Evolutionary conservation across 1,284 basidiomycete genomes (phyloP).

Genomic region (Cryptococcus sp.): DNA sequence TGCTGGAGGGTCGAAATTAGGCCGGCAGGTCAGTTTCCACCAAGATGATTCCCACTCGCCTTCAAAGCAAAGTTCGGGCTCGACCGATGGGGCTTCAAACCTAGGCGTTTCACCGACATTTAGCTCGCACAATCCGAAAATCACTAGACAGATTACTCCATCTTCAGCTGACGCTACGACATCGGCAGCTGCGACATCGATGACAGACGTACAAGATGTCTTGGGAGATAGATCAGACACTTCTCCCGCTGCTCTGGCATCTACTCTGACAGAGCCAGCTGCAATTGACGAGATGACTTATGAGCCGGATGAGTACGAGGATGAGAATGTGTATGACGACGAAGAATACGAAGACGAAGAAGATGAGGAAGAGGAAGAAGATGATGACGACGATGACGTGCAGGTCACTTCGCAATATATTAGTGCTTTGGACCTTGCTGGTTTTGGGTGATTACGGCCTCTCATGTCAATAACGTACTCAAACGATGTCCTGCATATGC

Average conservation of each 20-base stretch:
- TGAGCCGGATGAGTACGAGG: slow-evolving; percentile 31
- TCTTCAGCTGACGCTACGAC: slow-evolving; percentile 2
- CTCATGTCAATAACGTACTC: not conserved
- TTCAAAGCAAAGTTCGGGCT: too few species aligned
- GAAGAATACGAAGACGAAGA: slow-evolving; percentile 37
- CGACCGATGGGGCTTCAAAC: too few species aligned
- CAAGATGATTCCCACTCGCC: not conserved
- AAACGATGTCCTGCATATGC: not conserved
- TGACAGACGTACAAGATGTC: slow-evolving; percentile 12
- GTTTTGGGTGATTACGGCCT: slow-evolving; percentile 19
- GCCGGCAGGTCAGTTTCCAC: slow-evolving; percentile 11
- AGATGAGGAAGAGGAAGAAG: slow-evolving; percentile 44
- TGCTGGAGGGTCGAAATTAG: not conserved
- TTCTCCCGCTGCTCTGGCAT: too few species aligned
- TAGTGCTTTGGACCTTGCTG: slow-evolving; percentile 46
- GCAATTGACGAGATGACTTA: slow-evolving; percentile 31
- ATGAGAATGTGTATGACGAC: slow-evolving; percentile 23
- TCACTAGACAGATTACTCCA: slow-evolving; percentile 6
- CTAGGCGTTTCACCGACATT: not conserved
- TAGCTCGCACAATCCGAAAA: slow-evolving; percentile 1
- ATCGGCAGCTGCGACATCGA: slow-evolving; percentile 5
- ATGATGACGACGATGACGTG: slow-evolving; percentile 39
- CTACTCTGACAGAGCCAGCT: not conserved
- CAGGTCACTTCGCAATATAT: slow-evolving; percentile 46
- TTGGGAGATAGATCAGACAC: too few species aligned